Evolutionary conservation across 1,284 basidiomycete genomes (phyloP), one percentile per base, ranked within the genome.

Genomic region (Apiotrichum siamense): DNA sequence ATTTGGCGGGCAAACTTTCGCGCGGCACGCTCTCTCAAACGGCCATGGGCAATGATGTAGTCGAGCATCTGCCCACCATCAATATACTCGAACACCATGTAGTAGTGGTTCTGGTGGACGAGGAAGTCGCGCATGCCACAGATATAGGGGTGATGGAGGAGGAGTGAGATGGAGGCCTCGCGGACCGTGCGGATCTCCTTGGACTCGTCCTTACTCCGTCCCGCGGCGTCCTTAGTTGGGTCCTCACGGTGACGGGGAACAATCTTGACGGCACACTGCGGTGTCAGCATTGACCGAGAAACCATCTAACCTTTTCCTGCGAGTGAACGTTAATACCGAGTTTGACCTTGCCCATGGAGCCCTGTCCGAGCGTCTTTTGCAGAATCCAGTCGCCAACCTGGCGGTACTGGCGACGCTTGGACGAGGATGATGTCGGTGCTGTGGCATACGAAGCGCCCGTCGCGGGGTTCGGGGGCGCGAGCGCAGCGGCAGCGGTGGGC

Each of bases 111-210:
- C 54, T 87, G 86, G 76, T 94, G 91, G 17, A 90, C 79, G 66
- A 94, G 88, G 85, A 98, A 94, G 77, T 96, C 92, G 62, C 90
- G 86, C 94, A 98, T 98, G 49, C 96, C 94, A 73, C 93, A 97
- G 67, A 98, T 89, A 75, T 97, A 97, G 1, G 94, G 96, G 69
- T 98, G 94, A 68, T 97, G 91, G 18, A 98, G 84, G 31, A 98
- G 81, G 77, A 97, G 85, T 47, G 85, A 93, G 53, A 94, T 80
- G 7, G 88, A 88, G 0, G 94, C 94, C 77, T 98, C 96, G 41
- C 96, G 86, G 54, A 97, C 82, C 2, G 91, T 97, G 40, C 94
- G 83, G 59, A 92, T 87, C 77, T 98, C 96, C 75, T 98, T 98
- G 29, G 88, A 89, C 47, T 87, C 86, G 69, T 98, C 94, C 18